Evolutionary conservation across 306 rosid genomes (phyloP).

Genomic region (Lablab purpureus): DNA sequence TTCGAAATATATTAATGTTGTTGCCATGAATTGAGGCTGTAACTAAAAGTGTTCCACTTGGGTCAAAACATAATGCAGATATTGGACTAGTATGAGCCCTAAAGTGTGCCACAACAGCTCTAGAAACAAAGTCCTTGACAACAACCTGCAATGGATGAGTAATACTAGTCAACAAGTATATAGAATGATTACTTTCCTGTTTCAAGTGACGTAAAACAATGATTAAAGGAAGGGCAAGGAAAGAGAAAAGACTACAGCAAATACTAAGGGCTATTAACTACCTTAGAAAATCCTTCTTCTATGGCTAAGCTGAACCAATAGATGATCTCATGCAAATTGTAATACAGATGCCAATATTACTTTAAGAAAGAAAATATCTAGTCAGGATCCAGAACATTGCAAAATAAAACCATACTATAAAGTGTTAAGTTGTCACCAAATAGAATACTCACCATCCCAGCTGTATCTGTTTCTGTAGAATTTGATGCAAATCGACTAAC

Average conservation of each 20-base stretch:
- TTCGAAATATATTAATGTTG: conserved; percentile 85
- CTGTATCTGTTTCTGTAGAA: conserved; percentile 71
- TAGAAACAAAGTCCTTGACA: conserved; percentile 78
- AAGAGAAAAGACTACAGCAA: conserved; percentile 25
- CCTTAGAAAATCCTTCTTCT: conserved; percentile 58
- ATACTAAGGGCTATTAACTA: conserved; percentile 49
- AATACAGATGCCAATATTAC: conserved; percentile 52
- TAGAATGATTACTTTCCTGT: conserved; percentile 42
- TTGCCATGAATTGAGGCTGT: conserved; percentile 90
- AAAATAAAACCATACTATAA: conserved; percentile 41
- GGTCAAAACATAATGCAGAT: conserved; percentile 89
- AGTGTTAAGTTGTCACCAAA: conserved; percentile 34
- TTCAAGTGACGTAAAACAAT: conserved; percentile 31
- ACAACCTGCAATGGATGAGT: conserved; percentile 72
- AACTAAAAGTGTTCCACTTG: conserved; percentile 91
- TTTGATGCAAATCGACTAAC: conserved; percentile 72
- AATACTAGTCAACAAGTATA: conserved; percentile 36
- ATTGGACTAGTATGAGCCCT: conserved; percentile 93
- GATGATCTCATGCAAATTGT: conserved; percentile 59
- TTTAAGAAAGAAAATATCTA: conserved; percentile 51
- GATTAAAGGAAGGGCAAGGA: neutral
- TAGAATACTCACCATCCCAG: conserved; percentile 87
- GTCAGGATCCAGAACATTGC: conserved; percentile 47
- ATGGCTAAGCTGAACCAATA: conserved; percentile 55
- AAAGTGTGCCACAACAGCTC: conserved; percentile 80